Evolutionary conservation across 2,329 filamentous ascomycete genomes (phyloP).

Genomic region (Sporothrix humicola): DNA sequence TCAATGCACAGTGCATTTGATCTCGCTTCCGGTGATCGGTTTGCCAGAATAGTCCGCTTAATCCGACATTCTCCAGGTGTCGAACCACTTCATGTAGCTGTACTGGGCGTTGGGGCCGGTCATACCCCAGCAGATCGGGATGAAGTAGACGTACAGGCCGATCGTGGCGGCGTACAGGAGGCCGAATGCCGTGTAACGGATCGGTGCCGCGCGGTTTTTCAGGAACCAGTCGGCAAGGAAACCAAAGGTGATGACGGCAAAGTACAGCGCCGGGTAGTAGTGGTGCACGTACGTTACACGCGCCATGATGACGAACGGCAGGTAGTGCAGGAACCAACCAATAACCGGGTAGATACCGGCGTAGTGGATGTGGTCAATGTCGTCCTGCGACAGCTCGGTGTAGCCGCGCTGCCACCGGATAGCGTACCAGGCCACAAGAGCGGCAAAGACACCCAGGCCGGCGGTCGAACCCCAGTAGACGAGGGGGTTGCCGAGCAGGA

Average conservation of each 20-base stretch:
- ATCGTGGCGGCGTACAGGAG: slow-evolving; percentile 75
- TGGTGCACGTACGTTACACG: slow-evolving; percentile 99
- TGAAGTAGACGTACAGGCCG: slow-evolving; percentile 86
- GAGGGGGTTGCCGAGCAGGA: slow-evolving; percentile 93
- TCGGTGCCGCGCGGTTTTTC: slow-evolving; percentile 64
- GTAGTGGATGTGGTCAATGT: slow-evolving; percentile 95
- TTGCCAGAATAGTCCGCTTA: slow-evolving; percentile 40
- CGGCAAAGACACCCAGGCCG: slow-evolving; percentile 72
- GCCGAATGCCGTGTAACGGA: slow-evolving; percentile 74
- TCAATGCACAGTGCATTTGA: too few species aligned
- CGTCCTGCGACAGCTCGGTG: slow-evolving; percentile 74
- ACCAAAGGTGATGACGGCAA: slow-evolving; percentile 86
- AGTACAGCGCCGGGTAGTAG: slow-evolving; percentile 98
- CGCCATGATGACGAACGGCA: slow-evolving; percentile 96
- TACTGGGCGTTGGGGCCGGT: slow-evolving; percentile 82
- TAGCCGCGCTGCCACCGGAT: slow-evolving; percentile 97
- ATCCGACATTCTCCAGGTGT: slow-evolving; percentile 82
- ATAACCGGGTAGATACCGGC: slow-evolving; percentile 87
- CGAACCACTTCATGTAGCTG: slow-evolving; percentile 92
- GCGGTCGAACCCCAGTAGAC: slow-evolving; percentile 95
- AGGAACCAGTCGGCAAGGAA: slow-evolving; percentile 88
- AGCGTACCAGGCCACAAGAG: slow-evolving; percentile 81
- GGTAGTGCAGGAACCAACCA: slow-evolving; percentile 95
- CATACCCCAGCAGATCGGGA: slow-evolving; percentile 97
- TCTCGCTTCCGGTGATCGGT: background rate